Conservation (phyloP, 169 alveolate species). For the Plasmodium gonderi region DNA sequence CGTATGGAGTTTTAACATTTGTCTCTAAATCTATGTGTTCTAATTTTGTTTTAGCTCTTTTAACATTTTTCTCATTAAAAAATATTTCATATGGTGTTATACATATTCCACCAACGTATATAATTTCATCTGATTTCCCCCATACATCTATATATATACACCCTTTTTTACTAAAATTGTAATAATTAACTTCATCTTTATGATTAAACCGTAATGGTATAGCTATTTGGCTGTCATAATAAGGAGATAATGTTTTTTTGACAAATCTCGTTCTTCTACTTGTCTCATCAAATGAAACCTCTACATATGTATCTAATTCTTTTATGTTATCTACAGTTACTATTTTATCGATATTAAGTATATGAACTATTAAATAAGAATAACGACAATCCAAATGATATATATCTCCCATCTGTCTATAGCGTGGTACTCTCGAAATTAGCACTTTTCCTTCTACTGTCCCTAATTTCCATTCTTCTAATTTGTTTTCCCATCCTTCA, state of each 20-base stretch:
- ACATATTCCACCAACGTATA: conserved; percentile 78
- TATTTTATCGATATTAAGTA: conserved; percentile 78
- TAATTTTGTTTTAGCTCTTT: conserved; percentile 43
- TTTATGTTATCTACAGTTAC: conserved; percentile 75
- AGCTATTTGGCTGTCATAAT: conserved; percentile 78
- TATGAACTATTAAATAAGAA: conserved; percentile 74
- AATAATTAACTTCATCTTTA: conserved; percentile 53
- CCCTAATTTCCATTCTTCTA: conserved; percentile 79
- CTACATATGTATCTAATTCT: conserved; percentile 78
- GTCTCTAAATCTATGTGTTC: conserved; percentile 72
- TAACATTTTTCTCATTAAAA: conserved; percentile 75
- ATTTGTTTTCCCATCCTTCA: conserved; percentile 81
- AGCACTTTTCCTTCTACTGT: conserved; percentile 77
- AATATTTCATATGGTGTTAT: conserved; percentile 79
- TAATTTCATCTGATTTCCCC: conserved; percentile 79
- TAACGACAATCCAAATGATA: conserved; percentile 44
- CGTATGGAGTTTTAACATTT: conserved; percentile 44
- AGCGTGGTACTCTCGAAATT: conserved; percentile 78
- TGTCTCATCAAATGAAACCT: conserved; percentile 77
- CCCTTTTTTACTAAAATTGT: conserved; percentile 74
- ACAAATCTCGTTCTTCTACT: conserved; percentile 77
- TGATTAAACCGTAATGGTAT: conserved; percentile 76
- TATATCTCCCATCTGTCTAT: conserved; percentile 77
- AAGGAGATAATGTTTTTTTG: conserved; percentile 77
- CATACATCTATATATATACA: conserved; percentile 80